Conservation (phyloP, 768 basidiomycete species). For the Macrolepiota albuminosa region DNA sequence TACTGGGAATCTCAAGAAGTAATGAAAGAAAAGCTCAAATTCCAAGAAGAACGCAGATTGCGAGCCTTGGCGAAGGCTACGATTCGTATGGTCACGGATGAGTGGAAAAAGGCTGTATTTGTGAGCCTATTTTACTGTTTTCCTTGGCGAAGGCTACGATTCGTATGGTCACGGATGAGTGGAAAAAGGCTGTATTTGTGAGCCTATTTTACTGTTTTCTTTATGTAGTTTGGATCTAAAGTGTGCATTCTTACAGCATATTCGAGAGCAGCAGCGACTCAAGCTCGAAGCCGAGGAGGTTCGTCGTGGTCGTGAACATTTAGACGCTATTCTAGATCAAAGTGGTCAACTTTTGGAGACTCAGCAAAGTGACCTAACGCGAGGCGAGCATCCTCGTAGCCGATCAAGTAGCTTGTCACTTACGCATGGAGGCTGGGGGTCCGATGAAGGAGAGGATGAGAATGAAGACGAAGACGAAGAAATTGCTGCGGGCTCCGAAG, state of each 20-base stretch:
- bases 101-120: constrained; percentile 88
- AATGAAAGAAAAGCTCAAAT: constrained; percentile 53
- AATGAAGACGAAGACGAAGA: constrained; percentile 30
- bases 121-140: constrained; percentile 38
- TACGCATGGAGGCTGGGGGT: constrained; percentile 28
- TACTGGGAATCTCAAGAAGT: constrained; percentile 73
- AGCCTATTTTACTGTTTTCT: constrained; percentile 24
- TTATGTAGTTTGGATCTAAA: background rate
- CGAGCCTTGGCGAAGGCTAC: constrained; percentile 67
- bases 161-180: constrained; percentile 67
- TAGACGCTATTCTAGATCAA: constrained; percentile 87
- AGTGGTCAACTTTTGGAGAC: constrained; percentile 84
- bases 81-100: constrained; percentile 60
- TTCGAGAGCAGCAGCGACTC: constrained; percentile 64
- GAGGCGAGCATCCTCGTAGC: constrained; percentile 47
- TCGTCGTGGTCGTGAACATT: constrained; percentile 74
- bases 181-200: constrained; percentile 86
- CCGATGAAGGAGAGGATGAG: constrained; percentile 34
- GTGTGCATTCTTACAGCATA: constrained; percentile 42
- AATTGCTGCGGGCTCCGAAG: constrained; percentile 23
- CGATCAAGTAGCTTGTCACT: constrained; percentile 50
- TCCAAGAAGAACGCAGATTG: constrained; percentile 63
- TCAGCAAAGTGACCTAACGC: constrained; percentile 67
- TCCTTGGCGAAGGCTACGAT: constrained; percentile 49
- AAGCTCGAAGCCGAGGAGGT: constrained; percentile 72